Evolutionary conservation across 1,284 basidiomycete species (phyloP).

Genomic region (Naganishia albida): DNA sequence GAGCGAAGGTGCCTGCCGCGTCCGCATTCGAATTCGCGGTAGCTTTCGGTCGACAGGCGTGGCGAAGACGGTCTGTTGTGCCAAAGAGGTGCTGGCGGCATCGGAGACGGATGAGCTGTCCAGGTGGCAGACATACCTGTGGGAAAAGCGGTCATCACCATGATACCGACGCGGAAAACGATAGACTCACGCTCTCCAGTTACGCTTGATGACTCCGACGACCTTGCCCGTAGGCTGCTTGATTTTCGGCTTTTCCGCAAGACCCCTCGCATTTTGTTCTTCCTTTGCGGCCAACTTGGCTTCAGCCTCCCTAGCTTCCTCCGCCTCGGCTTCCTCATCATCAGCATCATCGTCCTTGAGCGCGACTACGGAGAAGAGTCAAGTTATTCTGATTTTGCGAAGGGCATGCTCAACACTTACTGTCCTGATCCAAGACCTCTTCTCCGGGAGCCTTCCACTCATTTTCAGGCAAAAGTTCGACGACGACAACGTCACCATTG

Average conservation of each 20-base stretch:
- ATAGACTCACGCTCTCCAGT: conserved; percentile 80
- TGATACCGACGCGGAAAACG: conserved; percentile 28
- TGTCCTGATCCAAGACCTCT: conserved; percentile 89
- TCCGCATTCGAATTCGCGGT: conserved; percentile 90
- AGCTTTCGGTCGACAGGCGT: conserved; percentile 89
- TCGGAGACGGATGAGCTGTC: conserved; percentile 84
- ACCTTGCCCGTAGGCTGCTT: conserved; percentile 83
- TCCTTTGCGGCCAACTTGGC: conserved; percentile 54
- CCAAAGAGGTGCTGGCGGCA: conserved; percentile 73
- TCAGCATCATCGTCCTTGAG: conserved; percentile 89
- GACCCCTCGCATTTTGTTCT: conserved; percentile 43
- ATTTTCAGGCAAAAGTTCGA: conserved; percentile 81
- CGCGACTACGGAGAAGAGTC: conserved; percentile 60
- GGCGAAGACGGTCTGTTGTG: conserved; percentile 90
- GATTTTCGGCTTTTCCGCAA: conserved; percentile 50
- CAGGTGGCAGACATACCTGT: conserved; percentile 90
- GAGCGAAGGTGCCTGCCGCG: conserved; percentile 85
- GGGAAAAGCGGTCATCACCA: conserved; percentile 12
- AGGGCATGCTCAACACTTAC: conserved; percentile 56
- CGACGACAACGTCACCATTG: conserved; percentile 88
- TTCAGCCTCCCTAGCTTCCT: conserved; percentile 59
- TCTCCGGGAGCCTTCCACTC: conserved; percentile 94
- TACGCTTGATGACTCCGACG: conserved; percentile 89
- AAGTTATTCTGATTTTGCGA: not conserved
- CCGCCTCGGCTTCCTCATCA: conserved; percentile 63